Percentiles rank a stretch among this genome's conserved stretches.
Evolutionary conservation across 2,329 filamentous ascomycete species (phyloP).

Genomic region (Lecanicillium sp.): DNA sequence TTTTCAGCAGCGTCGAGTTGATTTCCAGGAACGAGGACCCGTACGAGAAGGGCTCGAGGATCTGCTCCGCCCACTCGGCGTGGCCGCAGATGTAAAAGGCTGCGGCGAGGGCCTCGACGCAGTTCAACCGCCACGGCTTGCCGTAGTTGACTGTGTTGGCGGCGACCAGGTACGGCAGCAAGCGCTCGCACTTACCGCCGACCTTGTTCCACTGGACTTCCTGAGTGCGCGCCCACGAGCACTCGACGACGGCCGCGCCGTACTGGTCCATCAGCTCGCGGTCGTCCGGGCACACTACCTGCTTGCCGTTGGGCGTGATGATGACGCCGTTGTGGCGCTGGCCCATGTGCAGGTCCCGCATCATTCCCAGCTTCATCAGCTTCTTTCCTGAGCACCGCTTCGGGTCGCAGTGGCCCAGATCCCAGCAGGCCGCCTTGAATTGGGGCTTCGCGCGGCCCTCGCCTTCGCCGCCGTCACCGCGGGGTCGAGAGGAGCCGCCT

Average conservation of each 20-base stretch:
- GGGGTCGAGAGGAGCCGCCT: constrained; percentile 49
- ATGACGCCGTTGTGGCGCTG: constrained; percentile 90
- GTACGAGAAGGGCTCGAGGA: constrained; percentile 81
- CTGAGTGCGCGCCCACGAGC: constrained; percentile 87
- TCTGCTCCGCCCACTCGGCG: constrained; percentile 79
- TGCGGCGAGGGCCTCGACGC: constrained; percentile 88
- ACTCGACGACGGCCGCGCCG: constrained; percentile 93
- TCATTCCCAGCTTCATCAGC: constrained; percentile 84
- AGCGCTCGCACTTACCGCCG: constrained; percentile 84
- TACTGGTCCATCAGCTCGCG: constrained; percentile 74
- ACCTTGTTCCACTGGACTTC: constrained; percentile 90
- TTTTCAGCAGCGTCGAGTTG: constrained; percentile 73
- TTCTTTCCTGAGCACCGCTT: constrained; percentile 95
- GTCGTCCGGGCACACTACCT: constrained; percentile 77
- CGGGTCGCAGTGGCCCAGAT: constrained; percentile 93
- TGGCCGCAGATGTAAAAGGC: constrained; percentile 92
- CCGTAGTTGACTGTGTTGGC: constrained; percentile 98
- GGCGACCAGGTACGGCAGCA: constrained; percentile 91
- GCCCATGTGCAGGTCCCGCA: constrained; percentile 87
- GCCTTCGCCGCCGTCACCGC: constrained; percentile 36
- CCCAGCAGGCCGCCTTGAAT: constrained; percentile 97
- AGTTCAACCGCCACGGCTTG: constrained; percentile 90
- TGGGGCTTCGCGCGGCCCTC: constrained; percentile 36
- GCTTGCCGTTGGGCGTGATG: constrained; percentile 91
- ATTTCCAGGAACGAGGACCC: constrained; percentile 86